Base-by-base conservation (phyloP, 257 asterid species). In the Schizonepeta tenuifolia region DNA sequence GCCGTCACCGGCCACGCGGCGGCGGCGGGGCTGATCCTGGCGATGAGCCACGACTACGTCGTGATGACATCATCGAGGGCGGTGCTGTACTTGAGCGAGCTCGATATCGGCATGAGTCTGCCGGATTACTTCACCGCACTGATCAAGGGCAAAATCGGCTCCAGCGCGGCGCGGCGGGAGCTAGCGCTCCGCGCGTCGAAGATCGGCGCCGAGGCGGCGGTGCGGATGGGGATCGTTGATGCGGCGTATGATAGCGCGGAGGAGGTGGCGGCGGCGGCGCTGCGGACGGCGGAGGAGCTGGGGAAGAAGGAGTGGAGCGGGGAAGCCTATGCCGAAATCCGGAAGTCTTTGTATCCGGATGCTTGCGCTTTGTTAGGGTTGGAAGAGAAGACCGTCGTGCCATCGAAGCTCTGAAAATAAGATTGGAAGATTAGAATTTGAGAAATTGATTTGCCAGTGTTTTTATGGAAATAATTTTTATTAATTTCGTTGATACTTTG, bases 1-100 rank as follows among this genome's bases (percentile, higher is more conserved):
- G 92, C 95, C 71, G 83, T 92, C 64, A 86, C 88, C 15, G 96
- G 97, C 1, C 97, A 92, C 73, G 97, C 97, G 1, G 93, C 96
- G 13, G 97, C 93, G 24, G 91, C 96, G 14, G 97, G 97, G 21
- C 13, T 92, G 74, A 43, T 85, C 61, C 59, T 92, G 6, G 96
- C 96, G n/a, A 69, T 88, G 84, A 69, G 86, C 75, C 96, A 92
- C 67, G 98, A 92, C 47, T 92, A 92, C 54, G 73, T 85, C 14
- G 40, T 78, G 38, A 92, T 92, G 98, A 84, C 87, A 71, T 73
- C 88, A 6, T 81, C 84, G 60, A 85, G 77, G 66, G 83, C 85
- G 1, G 90, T 92, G 68, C 20, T 89, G 80, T 92, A 92, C 80
- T 86, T 92, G 96, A 92, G 96, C 65, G 97, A 92, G 81, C 83